Evolutionary conservation across 805 yeast species (phyloP).

Genomic region (Kuraishia cidri): DNA sequence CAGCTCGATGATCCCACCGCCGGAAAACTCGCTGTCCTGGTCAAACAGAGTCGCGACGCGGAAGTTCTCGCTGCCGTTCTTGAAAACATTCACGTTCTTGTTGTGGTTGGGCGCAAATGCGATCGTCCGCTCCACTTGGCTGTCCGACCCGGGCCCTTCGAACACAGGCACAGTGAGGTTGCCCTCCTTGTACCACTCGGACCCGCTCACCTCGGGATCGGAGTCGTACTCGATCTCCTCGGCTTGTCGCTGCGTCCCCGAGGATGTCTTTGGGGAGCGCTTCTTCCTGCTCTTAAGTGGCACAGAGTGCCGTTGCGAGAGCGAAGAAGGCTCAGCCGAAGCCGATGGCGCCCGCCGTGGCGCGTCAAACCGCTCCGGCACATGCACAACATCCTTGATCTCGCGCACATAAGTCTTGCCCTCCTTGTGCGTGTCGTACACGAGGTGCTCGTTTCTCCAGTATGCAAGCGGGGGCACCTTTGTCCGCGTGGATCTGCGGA

Average conservation of each 20-base stretch:
- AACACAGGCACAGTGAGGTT: slow-evolving; percentile 37
- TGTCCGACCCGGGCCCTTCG: slow-evolving; percentile 38
- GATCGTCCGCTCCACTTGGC: slow-evolving; percentile 32
- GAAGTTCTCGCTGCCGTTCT: slow-evolving; percentile 41
- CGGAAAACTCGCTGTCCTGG: slow-evolving; percentile 52
- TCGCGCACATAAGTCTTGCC: slow-evolving; percentile 44
- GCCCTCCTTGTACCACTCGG: slow-evolving; percentile 43
- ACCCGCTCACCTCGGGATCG: slow-evolving; percentile 29
- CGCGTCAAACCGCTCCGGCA: background rate
- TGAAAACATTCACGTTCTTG: slow-evolving; percentile 28
- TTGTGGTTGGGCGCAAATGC: slow-evolving; percentile 62
- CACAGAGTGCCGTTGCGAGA: background rate
- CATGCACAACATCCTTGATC: slow-evolving; percentile 41
- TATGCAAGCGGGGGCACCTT: slow-evolving; percentile 66
- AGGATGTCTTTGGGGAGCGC: slow-evolving; percentile 3
- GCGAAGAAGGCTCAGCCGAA: background rate
- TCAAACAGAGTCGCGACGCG: slow-evolving; percentile 58
- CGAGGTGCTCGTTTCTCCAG: slow-evolving; percentile 77
- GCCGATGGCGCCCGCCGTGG: background rate
- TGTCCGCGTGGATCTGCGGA: slow-evolving; percentile 59
- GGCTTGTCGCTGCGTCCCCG: slow-evolving; percentile 4
- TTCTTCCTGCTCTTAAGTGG: slow-evolving; percentile 4
- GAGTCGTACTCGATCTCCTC: slow-evolving; percentile 13
- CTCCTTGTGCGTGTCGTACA: slow-evolving; percentile 31
- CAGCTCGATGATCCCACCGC: slow-evolving; percentile 64